Conservation (phyloP, 2,329 filamentous ascomycete species). For the Fusarium illudens region DNA sequence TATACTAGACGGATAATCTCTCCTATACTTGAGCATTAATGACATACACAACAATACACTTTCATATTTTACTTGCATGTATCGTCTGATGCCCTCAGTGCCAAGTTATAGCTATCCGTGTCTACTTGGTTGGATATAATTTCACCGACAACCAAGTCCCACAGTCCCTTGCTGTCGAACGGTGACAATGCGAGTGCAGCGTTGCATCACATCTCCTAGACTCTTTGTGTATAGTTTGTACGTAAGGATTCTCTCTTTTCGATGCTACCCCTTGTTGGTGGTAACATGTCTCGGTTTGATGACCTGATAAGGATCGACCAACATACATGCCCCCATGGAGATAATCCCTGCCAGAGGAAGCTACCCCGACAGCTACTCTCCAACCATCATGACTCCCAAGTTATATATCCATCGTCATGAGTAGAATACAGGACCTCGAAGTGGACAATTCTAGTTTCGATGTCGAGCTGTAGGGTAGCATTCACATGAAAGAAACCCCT, state of each 20-base stretch:
- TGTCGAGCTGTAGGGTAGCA: conserved; percentile 17
- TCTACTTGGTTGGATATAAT: not conserved
- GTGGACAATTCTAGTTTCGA: not conserved
- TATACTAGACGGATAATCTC: conserved; percentile 10
- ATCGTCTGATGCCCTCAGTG: too few relatives aligned
- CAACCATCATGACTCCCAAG: not conserved
- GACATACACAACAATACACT: conserved; percentile 6
- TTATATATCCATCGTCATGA: not conserved
- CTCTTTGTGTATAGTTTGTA: not conserved
- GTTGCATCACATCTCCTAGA: not conserved
- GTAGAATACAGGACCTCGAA: not conserved
- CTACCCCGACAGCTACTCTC: not conserved
- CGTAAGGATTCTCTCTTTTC: not conserved
- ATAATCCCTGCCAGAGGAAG: not conserved
- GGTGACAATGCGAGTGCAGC: not conserved
- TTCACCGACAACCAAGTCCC: not conserved
- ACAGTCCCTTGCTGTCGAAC: not conserved
- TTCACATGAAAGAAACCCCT: conserved; percentile 17
- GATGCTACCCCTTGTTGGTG: not conserved
- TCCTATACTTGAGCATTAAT: conserved; percentile 14
- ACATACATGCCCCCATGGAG: not conserved
- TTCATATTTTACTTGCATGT: too few relatives aligned
- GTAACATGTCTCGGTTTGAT: not conserved
- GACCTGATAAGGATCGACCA: not conserved
- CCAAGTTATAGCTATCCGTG: not conserved